phyloP scores from a whole-genome alignment of 768 basidiomycete genomes.

The Saitozyma podzolica region DNA sequence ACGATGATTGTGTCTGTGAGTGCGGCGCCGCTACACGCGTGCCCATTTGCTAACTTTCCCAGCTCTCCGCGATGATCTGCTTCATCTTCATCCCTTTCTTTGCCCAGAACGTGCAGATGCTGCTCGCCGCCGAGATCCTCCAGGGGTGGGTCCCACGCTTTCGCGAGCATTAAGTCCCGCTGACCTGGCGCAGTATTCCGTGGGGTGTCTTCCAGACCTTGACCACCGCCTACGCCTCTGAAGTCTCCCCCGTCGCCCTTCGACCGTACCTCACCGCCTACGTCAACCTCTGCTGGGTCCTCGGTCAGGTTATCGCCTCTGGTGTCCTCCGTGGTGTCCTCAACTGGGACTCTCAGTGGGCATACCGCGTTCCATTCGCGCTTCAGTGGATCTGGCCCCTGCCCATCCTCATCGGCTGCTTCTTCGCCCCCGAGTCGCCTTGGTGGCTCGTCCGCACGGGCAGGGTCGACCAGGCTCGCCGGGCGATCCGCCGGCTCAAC shows the following conservation, averaged over 20 bases:
- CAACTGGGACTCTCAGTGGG: slow-evolving; percentile 24
- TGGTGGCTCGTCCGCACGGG: slow-evolving; percentile 45
- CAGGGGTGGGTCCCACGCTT: not conserved
- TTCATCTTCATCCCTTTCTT: slow-evolving; percentile 44
- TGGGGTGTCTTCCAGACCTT: slow-evolving; percentile 52
- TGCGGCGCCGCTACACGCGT: not conserved
- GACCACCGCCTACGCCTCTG: slow-evolving; percentile 41
- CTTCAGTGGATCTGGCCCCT: slow-evolving; percentile 44
- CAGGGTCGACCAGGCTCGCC: slow-evolving; percentile 22
- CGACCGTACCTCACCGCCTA: slow-evolving; percentile 40
- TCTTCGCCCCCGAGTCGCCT: slow-evolving; percentile 47
- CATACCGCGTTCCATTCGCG: slow-evolving; percentile 22
- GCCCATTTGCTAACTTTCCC: not conserved
- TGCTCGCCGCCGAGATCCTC: slow-evolving; percentile 40
- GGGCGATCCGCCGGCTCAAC: slow-evolving; percentile 23
- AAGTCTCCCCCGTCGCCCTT: not conserved
- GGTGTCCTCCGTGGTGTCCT: slow-evolving; percentile 32
- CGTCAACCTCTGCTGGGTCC: slow-evolving; percentile 48
- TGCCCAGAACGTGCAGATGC: slow-evolving; percentile 29
- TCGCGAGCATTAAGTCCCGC: too few species aligned
- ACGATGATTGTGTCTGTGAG: slow-evolving; percentile 16
- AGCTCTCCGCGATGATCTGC: slow-evolving; percentile 21
- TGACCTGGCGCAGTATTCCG: slow-evolving; percentile 45
- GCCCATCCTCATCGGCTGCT: slow-evolving; percentile 33
- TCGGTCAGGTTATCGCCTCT: slow-evolving; percentile 44